Percentiles rank a stretch among this genome's conserved stretches.
phyloP scores from a whole-genome alignment of 2,329 filamentous ascomycete genomes.

The Ploettnerulaceae sp. region DNA sequence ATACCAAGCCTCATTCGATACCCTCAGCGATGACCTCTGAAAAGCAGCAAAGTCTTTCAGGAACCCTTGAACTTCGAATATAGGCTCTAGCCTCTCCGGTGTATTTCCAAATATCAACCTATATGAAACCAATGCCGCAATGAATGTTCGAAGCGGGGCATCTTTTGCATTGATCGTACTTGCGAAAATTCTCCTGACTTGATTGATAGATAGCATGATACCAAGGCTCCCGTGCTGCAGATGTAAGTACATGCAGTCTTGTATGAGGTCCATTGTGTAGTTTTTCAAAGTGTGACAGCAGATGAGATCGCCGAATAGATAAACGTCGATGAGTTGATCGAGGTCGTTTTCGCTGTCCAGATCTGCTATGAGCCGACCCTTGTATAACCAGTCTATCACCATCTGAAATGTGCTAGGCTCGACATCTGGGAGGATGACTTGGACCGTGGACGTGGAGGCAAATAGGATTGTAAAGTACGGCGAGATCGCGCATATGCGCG shows the following conservation, averaged over 20 bases:
- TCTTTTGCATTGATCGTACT: background rate
- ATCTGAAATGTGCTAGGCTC: background rate
- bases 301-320: slow-evolving; percentile 3
- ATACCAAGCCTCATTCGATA: background rate
- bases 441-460: background rate
- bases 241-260: slow-evolving; percentile 5
- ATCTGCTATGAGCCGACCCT: background rate
- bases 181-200: background rate
- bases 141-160: slow-evolving; percentile 1
- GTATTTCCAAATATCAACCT: slow-evolving; percentile 1
- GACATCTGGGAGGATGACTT: slow-evolving; percentile 4
- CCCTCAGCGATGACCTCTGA: background rate
- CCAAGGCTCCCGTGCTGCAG: background rate
- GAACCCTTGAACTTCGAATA: slow-evolving; percentile 2
- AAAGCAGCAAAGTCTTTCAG: slow-evolving; percentile 4
- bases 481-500: slow-evolving; percentile 3
- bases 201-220: background rate
- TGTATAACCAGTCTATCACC: slow-evolving; percentile 2
- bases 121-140: slow-evolving; percentile 3
- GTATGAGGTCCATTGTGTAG: slow-evolving; percentile 7
- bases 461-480: background rate
- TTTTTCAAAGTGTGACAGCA: slow-evolving; percentile 4
- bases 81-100: background rate
- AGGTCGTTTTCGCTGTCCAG: background rate
- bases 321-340: background rate